Base-by-base conservation (phyloP, 148 eudicot genomes). In the Hydrangea macrophylla region DNA sequence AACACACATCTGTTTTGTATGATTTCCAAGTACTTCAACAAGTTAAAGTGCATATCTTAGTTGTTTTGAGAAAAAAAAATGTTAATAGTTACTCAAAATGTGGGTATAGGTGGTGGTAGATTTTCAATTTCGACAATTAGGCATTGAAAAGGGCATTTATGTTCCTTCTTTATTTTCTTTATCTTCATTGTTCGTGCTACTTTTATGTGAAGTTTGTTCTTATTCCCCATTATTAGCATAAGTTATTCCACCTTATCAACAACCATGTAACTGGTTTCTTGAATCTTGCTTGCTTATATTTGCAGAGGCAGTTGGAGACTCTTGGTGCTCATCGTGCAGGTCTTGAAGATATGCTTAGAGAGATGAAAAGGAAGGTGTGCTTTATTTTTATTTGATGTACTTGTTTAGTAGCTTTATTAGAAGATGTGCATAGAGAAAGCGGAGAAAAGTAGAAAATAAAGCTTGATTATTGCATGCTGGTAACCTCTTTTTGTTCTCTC, bases 331-430 rank as follows among this genome's bases (percentile, higher is more conserved):
- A 94, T 71, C 82, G 97, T 55, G 99, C 99, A 62, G 96, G 96
- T 50, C 97, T 94, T 72, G 99, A 94, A 70, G 99, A 94, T 82
- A 94, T 94, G 99, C 89, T 94, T 68, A 94, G 89, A 84, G 97
- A 94, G 67, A 94, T 91, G 97, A 94, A 89, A 81, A 85, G 91
- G 81, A 94, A 94, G 96, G 99, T 90, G 71, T 25, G 56, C 44
- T 60, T 40, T 37, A 26, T 9, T 53, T 51, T 17, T 65, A 30
- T 42, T 2, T 22, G 37, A 44, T 59, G 23, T 50, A 12, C 26
- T 58, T 51, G 18, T 10, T 67, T 37, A 20, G 18, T 7, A 7
- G 10, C 40, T 30, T 9, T 18, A 24, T 32, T 40, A 35, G 26
- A 24, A 20, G 26, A 37, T 63, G 33, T 45, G 53, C 0, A 7